These are phyloP conservation scores for Cercospora sesami DNA, from an alignment of 2,329 filamentous ascomycete genomes.

Conservation along the genomic window DNA sequence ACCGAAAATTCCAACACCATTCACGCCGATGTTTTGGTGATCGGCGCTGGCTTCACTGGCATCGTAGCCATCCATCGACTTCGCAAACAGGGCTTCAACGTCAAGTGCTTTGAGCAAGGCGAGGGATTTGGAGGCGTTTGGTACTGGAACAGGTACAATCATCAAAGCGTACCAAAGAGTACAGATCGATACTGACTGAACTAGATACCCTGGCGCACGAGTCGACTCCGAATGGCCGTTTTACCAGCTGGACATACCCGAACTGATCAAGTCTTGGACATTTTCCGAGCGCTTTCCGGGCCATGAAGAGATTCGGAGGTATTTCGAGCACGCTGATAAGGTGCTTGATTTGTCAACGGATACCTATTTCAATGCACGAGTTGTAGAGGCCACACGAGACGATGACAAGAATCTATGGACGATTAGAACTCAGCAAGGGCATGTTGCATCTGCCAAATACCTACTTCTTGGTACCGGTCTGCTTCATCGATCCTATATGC, in stretches of 20 bases:
- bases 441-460: constrained; percentile 36
- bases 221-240: constrained; percentile 51
- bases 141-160: constrained; percentile 41
- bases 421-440: constrained; percentile 53
- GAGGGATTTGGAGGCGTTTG: constrained; percentile 42
- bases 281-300: constrained; percentile 45
- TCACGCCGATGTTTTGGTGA: constrained; percentile 32
- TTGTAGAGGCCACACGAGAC: constrained; percentile 56
- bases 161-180: no score
- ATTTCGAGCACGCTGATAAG: constrained; percentile 62
- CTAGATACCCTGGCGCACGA: constrained; percentile 46
- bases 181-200: neutral
- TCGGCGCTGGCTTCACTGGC: constrained; percentile 47
- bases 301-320: constrained; percentile 51
- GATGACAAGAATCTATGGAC: constrained; percentile 51
- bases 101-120: constrained; percentile 42
- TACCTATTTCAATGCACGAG: constrained; percentile 58
- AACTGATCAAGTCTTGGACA: constrained; percentile 55
- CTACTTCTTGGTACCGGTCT: constrained; percentile 44
- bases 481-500: constrained; percentile 42
- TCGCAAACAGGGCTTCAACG: constrained; percentile 37
- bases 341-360: constrained; percentile 59
- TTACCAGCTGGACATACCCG: constrained; percentile 51
- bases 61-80: constrained; percentile 42
- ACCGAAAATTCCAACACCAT: neutral